Evolutionary conservation across 2,329 filamentous ascomycete species (phyloP), one percentile per base, ranked within the genome.

Genomic region (Trichoderma polysporum): DNA sequence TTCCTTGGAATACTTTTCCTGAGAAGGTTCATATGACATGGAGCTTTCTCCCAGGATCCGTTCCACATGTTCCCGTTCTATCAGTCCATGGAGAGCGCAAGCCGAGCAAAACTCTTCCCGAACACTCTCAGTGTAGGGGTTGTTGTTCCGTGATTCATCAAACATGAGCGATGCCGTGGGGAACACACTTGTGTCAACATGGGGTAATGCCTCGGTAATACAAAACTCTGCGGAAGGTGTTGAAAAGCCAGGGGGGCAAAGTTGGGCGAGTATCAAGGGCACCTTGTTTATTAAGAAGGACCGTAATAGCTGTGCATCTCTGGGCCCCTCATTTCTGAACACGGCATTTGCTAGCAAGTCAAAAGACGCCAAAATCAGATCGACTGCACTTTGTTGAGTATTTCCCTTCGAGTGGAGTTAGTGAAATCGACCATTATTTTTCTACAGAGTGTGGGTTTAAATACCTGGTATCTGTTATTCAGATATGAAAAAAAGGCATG

Each of bases 311-410:
- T 93, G 90, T 66, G 92, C 91, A 6, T 84, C 81, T 66, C 83
- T 83, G 49, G 79, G 79, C 0, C 82, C 82, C 69, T 88, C 85
- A 50, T 83, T 85, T 6, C 84, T 87, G 71, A 95, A 92, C 69
- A 94, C 91, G 5, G 91, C 91, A 73, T 97, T 97, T 39, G 93
- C 91, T 17, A 99, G 83, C 5, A 96, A 86, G 73, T 98, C 94
- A 74, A 99, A 98, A 0, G 93, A 90, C 1, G 93, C 92, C 10
- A 94, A 86, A 49, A 98, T 91, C 2, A 98, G 83, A 73, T 97
- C 93, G 63, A 93, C 88, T 0, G 91, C 88, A 52, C 93, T 88
- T 13, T 87, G 85, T 76, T 94, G 91, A 49, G 91, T 85, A 73
- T 97, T 91, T 45, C 90, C 91, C 86, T 93, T 64, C 4, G 10